Percentiles rank a stretch among this genome's conserved stretches.
These are phyloP conservation scores for Climacium dendroides DNA, from an alignment of 225 moss, liverwort and hornwort genomes.

Conservation along the genomic window DNA sequence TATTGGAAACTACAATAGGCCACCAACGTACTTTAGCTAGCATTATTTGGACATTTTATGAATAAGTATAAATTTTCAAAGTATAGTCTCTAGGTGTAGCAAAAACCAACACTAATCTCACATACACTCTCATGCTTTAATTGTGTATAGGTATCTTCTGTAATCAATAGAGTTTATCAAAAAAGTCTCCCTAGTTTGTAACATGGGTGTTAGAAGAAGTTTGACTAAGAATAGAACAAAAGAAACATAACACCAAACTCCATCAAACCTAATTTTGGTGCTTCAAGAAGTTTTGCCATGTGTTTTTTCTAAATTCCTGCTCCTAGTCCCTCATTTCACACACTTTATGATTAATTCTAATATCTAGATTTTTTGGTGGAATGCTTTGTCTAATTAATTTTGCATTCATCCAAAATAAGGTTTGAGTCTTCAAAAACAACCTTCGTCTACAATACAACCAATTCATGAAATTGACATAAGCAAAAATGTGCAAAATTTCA, in stretches of 20 bases:
- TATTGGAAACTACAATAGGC: background rate
- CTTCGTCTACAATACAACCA: background rate
- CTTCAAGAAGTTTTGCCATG: too few species aligned
- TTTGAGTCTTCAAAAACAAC: background rate
- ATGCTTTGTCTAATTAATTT: background rate
- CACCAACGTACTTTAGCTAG: accelerated
- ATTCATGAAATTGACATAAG: background rate
- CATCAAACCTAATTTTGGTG: too few species aligned
- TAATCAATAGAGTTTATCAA: background rate
- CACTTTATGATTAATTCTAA: too few species aligned
- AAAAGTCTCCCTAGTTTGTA: too few species aligned
- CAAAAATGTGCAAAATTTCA: background rate
- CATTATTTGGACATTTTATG: background rate
- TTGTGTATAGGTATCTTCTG: too few species aligned
- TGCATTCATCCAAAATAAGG: accelerated
- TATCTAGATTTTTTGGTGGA: accelerated
- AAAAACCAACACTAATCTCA: background rate
- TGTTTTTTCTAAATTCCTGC: too few species aligned
- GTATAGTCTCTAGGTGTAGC: background rate
- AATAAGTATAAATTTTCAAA: too few species aligned
- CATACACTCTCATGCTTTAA: background rate
- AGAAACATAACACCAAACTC: too few species aligned
- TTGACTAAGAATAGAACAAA: too few species aligned
- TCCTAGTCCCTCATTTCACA: too few species aligned
- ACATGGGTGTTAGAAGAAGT: too few species aligned